phyloP scores from a whole-genome alignment of 2,329 filamentous ascomycete species.

The Mariannaea sp. region DNA sequence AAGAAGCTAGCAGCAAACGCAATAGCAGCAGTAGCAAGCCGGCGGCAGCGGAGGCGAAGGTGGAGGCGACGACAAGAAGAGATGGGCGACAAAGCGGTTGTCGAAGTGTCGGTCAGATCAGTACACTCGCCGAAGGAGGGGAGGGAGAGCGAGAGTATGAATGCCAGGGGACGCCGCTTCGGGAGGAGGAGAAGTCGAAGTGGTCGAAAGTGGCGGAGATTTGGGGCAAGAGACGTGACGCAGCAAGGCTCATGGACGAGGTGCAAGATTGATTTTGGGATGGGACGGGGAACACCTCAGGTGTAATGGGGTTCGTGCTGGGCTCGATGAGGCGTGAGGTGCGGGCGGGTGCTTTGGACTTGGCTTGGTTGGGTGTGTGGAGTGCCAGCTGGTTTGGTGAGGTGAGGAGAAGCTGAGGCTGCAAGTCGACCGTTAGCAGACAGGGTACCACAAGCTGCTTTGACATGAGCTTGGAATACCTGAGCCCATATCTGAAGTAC shows the following conservation, averaged over 20 bases:
- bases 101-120: constrained; percentile 18
- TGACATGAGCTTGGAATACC: background rate
- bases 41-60: background rate
- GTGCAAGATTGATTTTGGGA: constrained; percentile 32
- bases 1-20: constrained; percentile 4
- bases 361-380: constrained; percentile 16
- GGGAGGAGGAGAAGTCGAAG: constrained; percentile 16
- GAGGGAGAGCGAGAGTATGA: constrained; percentile 5
- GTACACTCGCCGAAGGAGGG: constrained; percentile 5
- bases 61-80: background rate
- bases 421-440: constrained; percentile 6
- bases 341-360: constrained; percentile 24
- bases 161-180: constrained; percentile 15
- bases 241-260: constrained; percentile 30
- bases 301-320: constrained; percentile 28
- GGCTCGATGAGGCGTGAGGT: constrained; percentile 20
- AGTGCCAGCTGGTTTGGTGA: background rate
- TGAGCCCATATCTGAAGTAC: constrained; percentile 3
- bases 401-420: constrained; percentile 8
- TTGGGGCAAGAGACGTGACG: constrained; percentile 29
- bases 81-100: constrained; percentile 11
- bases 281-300: constrained; percentile 28
- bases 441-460: constrained; percentile 2
- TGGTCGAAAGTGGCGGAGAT: constrained; percentile 21
- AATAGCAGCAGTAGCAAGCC: background rate